Percentiles rank a stretch among this genome's conserved stretches.
phyloP scores from a whole-genome alignment of 176 grass and related monocot genomes.

The bread wheat (Triticum aestivum) region IWGSC_CS_RefSeq_v2.1 NC_057808.1:58488749-58489248 shows the following conservation, averaged over 20 bases:
- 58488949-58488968: conserved; percentile 51
- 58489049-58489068: conserved; percentile 91
- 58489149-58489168: conserved; percentile 11
- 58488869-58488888: neutral
- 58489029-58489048: conserved; percentile 95
- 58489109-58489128: conserved; percentile 7
- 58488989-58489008: conserved; percentile 74
- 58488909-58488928: conserved; percentile 18
- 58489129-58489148: neutral
- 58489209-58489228: neutral
- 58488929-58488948: conserved; percentile 12
- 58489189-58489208: neutral
- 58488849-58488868: neutral
- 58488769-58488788: neutral
- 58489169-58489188: neutral
- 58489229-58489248: conserved; percentile 3
- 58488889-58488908: neutral
- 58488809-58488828: neutral
- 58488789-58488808: neutral
- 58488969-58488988: conserved; percentile 84
- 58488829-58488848: conserved; percentile 11
- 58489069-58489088: conserved; percentile 36
- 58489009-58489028: conserved; percentile 85
- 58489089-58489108: neutral
- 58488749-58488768: neutral